A percentile compares a stretch with the other conserved stretches of the same genome.
Conservation (phyloP, 441 rosid genomes). For the Populus hybrid region DNA sequence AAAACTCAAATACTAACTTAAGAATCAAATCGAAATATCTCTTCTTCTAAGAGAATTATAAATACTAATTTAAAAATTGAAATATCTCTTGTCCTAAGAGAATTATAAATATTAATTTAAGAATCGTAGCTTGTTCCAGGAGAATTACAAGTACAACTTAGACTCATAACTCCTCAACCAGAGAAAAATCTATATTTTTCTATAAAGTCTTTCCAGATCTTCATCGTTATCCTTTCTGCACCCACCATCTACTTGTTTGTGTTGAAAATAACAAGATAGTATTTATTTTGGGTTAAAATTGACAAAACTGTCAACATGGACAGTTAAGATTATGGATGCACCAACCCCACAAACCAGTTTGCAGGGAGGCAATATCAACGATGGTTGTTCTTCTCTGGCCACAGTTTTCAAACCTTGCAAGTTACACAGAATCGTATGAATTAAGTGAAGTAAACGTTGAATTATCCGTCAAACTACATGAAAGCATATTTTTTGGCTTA, state of each 20-base stretch:
- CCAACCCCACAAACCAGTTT: background rate
- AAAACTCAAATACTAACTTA: too few relatives aligned
- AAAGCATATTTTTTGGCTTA: background rate
- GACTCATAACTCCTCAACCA: too few relatives aligned
- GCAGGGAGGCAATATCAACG: background rate
- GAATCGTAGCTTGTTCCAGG: too few relatives aligned
- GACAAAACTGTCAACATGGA: background rate
- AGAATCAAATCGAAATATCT: too few relatives aligned
- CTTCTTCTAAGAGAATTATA: too few relatives aligned
- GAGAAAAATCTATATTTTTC: too few relatives aligned
- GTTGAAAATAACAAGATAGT: background rate
- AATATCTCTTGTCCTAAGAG: too few relatives aligned
- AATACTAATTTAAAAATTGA: too few relatives aligned
- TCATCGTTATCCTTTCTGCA: background rate
- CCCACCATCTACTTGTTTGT: background rate
- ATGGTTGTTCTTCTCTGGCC: background rate
- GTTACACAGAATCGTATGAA: background rate
- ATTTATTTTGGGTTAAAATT: background rate
- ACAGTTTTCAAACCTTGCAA: background rate
- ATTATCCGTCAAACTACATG: background rate
- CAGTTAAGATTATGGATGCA: background rate
- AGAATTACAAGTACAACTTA: too few relatives aligned
- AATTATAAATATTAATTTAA: too few relatives aligned
- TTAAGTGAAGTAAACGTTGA: background rate
- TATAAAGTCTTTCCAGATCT: too few relatives aligned